Percentiles rank a stretch among this genome's conserved stretches.
phyloP scores from a whole-genome alignment of 2,329 filamentous ascomycete species.

The Clonostachys chloroleuca region DNA sequence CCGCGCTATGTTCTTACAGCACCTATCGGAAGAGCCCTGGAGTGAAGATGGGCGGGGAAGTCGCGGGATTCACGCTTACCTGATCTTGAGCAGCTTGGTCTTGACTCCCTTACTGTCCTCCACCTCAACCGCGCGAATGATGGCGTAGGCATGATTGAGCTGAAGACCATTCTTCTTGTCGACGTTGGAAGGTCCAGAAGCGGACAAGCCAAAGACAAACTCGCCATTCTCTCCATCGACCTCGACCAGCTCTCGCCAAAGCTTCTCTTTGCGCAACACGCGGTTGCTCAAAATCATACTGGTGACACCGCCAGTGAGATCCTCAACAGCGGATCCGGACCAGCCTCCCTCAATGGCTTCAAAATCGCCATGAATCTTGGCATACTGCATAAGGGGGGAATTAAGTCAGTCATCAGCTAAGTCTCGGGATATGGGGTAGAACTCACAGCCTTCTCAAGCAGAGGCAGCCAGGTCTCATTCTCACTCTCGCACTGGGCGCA shows the following conservation, averaged over 20 bases:
- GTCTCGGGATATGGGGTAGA: no score
- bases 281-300: constrained; percentile 50
- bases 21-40: no score
- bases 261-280: constrained; percentile 61
- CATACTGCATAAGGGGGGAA: constrained; percentile 35
- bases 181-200: constrained; percentile 11
- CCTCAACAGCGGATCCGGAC: constrained; percentile 45
- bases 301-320: constrained; percentile 52
- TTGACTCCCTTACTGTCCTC: constrained; percentile 30
- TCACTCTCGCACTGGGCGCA: constrained; percentile 65
- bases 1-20: no score
- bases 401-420: background rate
- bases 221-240: constrained; percentile 48
- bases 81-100: constrained; percentile 33
- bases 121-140: constrained; percentile 41
- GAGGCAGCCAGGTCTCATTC: constrained; percentile 71
- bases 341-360: constrained; percentile 63
- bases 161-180: constrained; percentile 32
- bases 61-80: constrained; percentile 22
- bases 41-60: no score
- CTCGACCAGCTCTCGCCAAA: constrained; percentile 65
- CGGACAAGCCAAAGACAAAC: constrained; percentile 53
- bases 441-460: constrained; percentile 62
- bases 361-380: constrained; percentile 72
- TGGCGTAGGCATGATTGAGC: constrained; percentile 44